A percentile compares a stretch with the other conserved stretches of the same genome.
Conservation (phyloP, 148 eudicot genomes). For the Polygonum maritimum region DNA sequence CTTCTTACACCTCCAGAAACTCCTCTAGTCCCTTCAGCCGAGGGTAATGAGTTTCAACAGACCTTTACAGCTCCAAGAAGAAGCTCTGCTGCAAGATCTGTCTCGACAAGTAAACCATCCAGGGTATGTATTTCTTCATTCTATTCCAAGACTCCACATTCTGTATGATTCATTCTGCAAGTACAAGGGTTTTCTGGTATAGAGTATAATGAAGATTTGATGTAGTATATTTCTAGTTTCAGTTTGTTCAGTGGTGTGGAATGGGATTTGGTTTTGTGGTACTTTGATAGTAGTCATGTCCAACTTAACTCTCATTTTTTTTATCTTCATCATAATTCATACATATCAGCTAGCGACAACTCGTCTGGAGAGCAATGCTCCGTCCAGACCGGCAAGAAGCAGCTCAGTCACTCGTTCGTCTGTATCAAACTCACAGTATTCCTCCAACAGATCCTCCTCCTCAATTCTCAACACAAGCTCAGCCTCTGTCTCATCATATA, state of each 20-base stretch:
- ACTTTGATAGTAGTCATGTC: background rate
- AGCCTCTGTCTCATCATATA: constrained; percentile 47
- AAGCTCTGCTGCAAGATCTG: constrained; percentile 48
- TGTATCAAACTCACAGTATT: constrained; percentile 33
- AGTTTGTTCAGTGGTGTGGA: background rate
- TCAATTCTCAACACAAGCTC: constrained; percentile 12
- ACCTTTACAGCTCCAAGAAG: constrained; percentile 46
- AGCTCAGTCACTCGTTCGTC: constrained; percentile 82
- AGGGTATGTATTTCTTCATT: constrained; percentile 40
- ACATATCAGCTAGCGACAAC: constrained; percentile 26
- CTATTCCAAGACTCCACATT: background rate
- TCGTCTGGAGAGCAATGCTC: constrained; percentile 35
- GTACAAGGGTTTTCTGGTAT: background rate
- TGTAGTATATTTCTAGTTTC: background rate
- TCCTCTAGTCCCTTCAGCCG: constrained; percentile 62
- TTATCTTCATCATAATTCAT: background rate
- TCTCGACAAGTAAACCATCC: constrained; percentile 61
- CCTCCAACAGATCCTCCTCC: background rate
- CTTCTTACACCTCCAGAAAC: constrained; percentile 98
- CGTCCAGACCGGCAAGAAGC: constrained; percentile 64
- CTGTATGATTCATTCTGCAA: background rate
- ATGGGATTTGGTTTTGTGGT: background rate
- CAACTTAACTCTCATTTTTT: background rate
- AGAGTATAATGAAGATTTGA: too few relatives aligned
- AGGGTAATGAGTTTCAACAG: constrained; percentile 55